Conservation (phyloP, 2,329 filamentous ascomycete genomes). For the Verticillium isaacii region DNA sequence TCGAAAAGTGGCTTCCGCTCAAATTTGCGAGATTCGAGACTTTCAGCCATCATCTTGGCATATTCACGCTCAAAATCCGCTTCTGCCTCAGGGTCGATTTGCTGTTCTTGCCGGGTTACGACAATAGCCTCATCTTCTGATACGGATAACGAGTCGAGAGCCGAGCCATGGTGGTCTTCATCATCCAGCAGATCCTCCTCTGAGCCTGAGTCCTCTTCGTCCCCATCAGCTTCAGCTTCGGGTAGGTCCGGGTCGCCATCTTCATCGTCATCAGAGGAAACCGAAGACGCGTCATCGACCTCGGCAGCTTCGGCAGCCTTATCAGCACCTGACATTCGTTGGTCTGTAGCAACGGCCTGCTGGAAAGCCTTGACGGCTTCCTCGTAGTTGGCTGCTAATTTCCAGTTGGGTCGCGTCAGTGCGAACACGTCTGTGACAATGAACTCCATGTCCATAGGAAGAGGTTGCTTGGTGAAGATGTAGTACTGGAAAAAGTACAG, state of each 20-base stretch:
- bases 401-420: slow-evolving; percentile 86
- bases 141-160: slow-evolving; percentile 56
- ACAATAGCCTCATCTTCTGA: slow-evolving; percentile 86
- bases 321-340: slow-evolving; percentile 71
- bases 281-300: slow-evolving; percentile 67
- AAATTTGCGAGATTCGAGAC: slow-evolving; percentile 90
- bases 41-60: slow-evolving; percentile 97
- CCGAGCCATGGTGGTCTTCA: slow-evolving; percentile 43
- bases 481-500: slow-evolving; percentile 97
- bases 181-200: slow-evolving; percentile 28
- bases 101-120: slow-evolving; percentile 85
- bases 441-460: slow-evolving; percentile 98
- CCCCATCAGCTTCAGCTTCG: slow-evolving; percentile 58
- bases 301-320: slow-evolving; percentile 62
- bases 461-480: slow-evolving; percentile 78
- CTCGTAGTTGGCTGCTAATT: slow-evolving; percentile 71
- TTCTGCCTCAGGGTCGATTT: slow-evolving; percentile 87
- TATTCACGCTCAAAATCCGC: slow-evolving; percentile 98
- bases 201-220: slow-evolving; percentile 41
- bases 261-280: slow-evolving; percentile 71
- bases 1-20: slow-evolving; percentile 94
- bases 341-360: slow-evolving; percentile 84
- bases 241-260: slow-evolving; percentile 59
- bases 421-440: slow-evolving; percentile 89
- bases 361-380: slow-evolving; percentile 82